Evolutionary conservation across 805 yeast species (phyloP).

Genomic region (Lipomyces sp.): DNA sequence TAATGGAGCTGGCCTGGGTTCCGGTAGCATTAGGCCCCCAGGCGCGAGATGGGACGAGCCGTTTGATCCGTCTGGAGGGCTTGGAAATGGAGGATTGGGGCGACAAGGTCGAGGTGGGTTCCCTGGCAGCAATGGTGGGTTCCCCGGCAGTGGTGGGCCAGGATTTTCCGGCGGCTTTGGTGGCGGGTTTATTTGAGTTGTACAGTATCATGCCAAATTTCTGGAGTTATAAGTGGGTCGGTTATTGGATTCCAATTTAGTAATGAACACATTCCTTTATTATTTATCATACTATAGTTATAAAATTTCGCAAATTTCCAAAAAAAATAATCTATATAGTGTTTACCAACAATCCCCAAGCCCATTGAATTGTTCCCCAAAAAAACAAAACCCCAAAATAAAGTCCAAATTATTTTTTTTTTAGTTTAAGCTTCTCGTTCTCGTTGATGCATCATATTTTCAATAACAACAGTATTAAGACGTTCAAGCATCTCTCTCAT

Average conservation of each 20-base stretch:
- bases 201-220: background rate
- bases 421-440: background rate
- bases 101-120: slow-evolving; percentile 4
- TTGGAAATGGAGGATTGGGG: slow-evolving; percentile 1
- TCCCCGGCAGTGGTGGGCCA: slow-evolving; percentile 21
- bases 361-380: background rate
- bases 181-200: slow-evolving; percentile 11
- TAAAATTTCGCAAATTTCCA: background rate
- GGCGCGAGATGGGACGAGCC: slow-evolving; percentile 52
- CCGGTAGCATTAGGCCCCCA: slow-evolving; percentile 43
- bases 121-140: slow-evolving; percentile 1
- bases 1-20: slow-evolving; percentile 24
- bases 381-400: background rate
- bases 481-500: slow-evolving; percentile 35
- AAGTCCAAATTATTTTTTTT: background rate
- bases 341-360: background rate
- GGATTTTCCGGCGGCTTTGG: slow-evolving; percentile 30
- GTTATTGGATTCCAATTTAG: background rate
- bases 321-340: background rate
- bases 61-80: slow-evolving; percentile 34
- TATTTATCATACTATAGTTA: background rate
- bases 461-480: slow-evolving; percentile 21
- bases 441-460: slow-evolving; percentile 15
- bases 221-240: background rate
- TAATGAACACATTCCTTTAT: slow-evolving; percentile 1